A percentile compares a stretch with the other conserved stretches of the same genome.
Conservation (phyloP, 345 rosid genomes). For the Eucalyptus regnans region DNA sequence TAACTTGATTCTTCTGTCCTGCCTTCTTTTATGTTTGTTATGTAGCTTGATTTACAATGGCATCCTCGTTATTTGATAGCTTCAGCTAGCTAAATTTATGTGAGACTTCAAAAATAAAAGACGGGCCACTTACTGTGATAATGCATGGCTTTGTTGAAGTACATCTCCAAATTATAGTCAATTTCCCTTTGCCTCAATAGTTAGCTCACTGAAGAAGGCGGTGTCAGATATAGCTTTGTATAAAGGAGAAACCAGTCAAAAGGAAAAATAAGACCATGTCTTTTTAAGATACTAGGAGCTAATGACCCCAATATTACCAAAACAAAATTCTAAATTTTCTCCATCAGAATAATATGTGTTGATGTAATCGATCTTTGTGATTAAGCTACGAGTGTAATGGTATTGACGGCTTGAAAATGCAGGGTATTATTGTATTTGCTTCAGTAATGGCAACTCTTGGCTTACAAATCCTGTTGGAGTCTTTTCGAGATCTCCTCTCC, state of each 20-base stretch:
- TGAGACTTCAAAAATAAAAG: background rate
- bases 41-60: background rate
- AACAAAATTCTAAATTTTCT: background rate
- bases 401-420: background rate
- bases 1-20: background rate
- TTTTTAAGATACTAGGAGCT: background rate
- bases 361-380: background rate
- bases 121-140: background rate
- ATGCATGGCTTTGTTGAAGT: background rate
- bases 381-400: background rate
- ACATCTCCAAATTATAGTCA: background rate
- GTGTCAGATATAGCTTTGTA: no score
- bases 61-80: background rate
- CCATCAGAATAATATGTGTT: background rate
- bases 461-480: conserved; percentile 21
- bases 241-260: background rate
- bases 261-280: background rate
- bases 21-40: background rate
- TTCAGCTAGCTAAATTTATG: background rate
- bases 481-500: conserved; percentile 11
- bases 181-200: background rate
- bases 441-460: conserved; percentile 30
- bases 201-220: background rate
- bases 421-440: conserved; percentile 26
- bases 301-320: background rate